Evolutionary conservation across 2,329 filamentous ascomycete species (phyloP).

Genomic region (Bipolaris cookei): DNA sequence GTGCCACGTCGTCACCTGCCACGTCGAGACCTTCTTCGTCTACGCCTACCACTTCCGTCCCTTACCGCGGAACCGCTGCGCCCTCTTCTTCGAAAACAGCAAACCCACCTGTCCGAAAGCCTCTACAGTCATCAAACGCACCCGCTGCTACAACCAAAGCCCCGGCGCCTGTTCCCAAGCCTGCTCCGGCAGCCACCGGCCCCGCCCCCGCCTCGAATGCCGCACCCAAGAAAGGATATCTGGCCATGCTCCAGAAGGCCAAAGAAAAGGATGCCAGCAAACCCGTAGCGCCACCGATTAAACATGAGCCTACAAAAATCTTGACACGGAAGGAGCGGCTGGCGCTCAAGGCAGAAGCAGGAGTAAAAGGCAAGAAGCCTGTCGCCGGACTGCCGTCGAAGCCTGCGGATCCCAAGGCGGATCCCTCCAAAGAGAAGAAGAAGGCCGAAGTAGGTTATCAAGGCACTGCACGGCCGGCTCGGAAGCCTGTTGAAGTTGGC

Average conservation of each 20-base stretch:
- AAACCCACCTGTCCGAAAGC: slow-evolving; percentile 34
- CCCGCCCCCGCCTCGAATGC: slow-evolving; percentile 38
- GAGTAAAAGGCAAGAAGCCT: slow-evolving; percentile 44
- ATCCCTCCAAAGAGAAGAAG: slow-evolving; percentile 42
- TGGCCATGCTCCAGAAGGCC: slow-evolving; percentile 75
- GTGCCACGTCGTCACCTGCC: slow-evolving; percentile 32
- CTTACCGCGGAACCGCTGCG: slow-evolving; percentile 49
- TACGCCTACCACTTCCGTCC: slow-evolving; percentile 32
- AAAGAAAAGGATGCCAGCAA: slow-evolving; percentile 62
- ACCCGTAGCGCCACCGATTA: slow-evolving; percentile 68
- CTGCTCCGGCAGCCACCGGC: slow-evolving; percentile 27
- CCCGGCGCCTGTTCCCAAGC: slow-evolving; percentile 29
- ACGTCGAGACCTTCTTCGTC: slow-evolving; percentile 32
- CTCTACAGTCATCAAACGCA: slow-evolving; percentile 23
- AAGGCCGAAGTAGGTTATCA: slow-evolving; percentile 54
- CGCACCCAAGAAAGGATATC: slow-evolving; percentile 73
- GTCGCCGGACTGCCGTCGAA: slow-evolving; percentile 21
- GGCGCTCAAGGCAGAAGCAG: slow-evolving; percentile 54
- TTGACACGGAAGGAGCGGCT: slow-evolving; percentile 63
- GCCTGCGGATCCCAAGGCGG: slow-evolving; percentile 30
- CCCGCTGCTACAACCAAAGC: slow-evolving; percentile 27
- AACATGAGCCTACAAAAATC: slow-evolving; percentile 75
- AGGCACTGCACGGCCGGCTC: slow-evolving; percentile 55
- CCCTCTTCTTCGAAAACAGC: slow-evolving; percentile 33
- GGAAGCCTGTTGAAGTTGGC: slow-evolving; percentile 42